Evolutionary conservation across 768 basidiomycete species (phyloP).

Genomic region (Suillus placidus): DNA sequence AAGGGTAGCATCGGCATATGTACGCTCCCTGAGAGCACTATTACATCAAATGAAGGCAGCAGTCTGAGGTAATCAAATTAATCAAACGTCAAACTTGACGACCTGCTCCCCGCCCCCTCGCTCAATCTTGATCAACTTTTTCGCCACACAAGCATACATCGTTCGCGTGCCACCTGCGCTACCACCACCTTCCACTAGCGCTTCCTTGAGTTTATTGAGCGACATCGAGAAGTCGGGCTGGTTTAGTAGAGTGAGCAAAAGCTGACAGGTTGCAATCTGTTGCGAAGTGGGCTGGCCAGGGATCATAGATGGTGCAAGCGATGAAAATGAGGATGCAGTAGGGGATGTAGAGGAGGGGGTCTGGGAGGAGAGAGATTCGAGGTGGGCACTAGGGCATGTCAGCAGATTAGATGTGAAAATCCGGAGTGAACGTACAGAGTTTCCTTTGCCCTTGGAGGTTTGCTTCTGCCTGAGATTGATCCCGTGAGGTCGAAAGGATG

Average conservation of each 20-base stretch:
- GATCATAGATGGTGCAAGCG: conserved; percentile 38
- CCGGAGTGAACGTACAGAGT: conserved; percentile 52
- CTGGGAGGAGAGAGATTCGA: conserved; percentile 56
- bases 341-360: conserved; percentile 60
- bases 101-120: conserved; percentile 74
- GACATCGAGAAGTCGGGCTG: conserved; percentile 59
- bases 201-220: conserved; percentile 62
- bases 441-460: conserved; percentile 56
- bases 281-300: conserved; percentile 55
- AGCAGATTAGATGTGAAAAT: conserved; percentile 7
- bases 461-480: conserved; percentile 31
- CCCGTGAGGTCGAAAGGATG: conserved; percentile 42
- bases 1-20: neutral
- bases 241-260: conserved; percentile 61
- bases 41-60: neutral
- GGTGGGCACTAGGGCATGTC: conserved; percentile 47
- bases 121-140: conserved; percentile 76
- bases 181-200: conserved; percentile 45
- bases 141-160: conserved; percentile 80
- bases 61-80: conserved; percentile 29
- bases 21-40: neutral
- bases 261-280: conserved; percentile 70
- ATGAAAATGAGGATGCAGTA: conserved; percentile 55
- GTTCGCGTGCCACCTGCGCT: conserved; percentile 59
- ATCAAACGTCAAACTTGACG: conserved; percentile 67